A percentile compares a stretch with the other conserved stretches of the same genome.
These are phyloP conservation scores for Epichloe hybrida DNA, from an alignment of 2,329 filamentous ascomycete genomes.

Conservation along the genomic window DNA sequence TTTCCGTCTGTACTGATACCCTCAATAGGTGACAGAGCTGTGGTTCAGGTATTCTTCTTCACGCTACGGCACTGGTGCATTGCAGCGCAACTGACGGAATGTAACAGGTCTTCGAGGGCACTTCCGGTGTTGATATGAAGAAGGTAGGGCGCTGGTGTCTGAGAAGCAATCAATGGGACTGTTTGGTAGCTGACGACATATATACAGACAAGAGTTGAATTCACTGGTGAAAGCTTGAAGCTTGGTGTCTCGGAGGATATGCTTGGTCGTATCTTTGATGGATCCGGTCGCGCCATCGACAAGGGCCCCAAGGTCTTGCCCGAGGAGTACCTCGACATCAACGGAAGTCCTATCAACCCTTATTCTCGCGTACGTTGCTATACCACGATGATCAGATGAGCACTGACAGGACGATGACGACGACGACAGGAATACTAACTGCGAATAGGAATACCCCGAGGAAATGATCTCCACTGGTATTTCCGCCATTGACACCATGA, in stretches of 20 bases:
- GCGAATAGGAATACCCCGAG: conserved; percentile 77
- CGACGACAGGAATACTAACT: conserved; percentile 8
- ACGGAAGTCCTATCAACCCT: conserved; percentile 96
- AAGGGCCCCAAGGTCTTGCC: conserved; percentile 97
- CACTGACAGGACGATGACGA: neutral
- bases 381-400: neutral
- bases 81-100: conserved; percentile 12
- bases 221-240: conserved; percentile 93
- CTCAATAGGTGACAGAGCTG: conserved; percentile 65
- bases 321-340: conserved; percentile 98
- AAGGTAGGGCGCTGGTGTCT: conserved; percentile 49
- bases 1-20: conserved; percentile 1
- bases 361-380: conserved; percentile 63
- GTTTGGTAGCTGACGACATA: conserved; percentile 12
- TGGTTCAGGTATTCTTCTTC: conserved; percentile 64
- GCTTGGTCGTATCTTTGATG: conserved; percentile 97
- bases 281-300: conserved; percentile 93
- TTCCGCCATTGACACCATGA: conserved; percentile 97
- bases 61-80: conserved; percentile 2
- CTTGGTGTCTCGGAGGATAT: conserved; percentile 99
- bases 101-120: conserved; percentile 86
- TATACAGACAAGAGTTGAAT: conserved; percentile 82
- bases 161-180: neutral
- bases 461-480: conserved; percentile 99
- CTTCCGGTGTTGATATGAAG: conserved; percentile 94